Evolutionary conservation across 495 filamentous ascomycete genomes (phyloP).

Genomic region (Melanomma pulvis-pyrius): DNA sequence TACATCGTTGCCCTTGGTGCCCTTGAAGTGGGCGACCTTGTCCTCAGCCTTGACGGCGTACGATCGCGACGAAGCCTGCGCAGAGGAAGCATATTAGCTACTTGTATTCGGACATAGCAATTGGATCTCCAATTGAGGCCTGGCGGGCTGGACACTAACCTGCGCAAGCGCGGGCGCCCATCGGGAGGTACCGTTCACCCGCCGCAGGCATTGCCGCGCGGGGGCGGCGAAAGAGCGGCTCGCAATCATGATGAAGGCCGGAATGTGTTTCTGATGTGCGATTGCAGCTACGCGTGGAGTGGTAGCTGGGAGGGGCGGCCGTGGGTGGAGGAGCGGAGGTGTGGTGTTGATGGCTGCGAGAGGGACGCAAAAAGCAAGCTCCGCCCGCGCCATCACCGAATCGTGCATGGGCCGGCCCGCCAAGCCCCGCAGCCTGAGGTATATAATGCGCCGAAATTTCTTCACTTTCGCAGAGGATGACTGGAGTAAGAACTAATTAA

Average conservation of each 20-base stretch:
- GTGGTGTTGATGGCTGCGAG: not conserved
- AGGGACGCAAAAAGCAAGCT: constrained; percentile 6
- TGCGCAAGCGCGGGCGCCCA: constrained; percentile 55
- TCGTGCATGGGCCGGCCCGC: constrained; percentile 3
- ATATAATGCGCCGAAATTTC: constrained; percentile 6
- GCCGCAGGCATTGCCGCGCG: constrained; percentile 61
- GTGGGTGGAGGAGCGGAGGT: constrained; percentile 18
- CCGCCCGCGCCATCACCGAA: constrained; percentile 11
- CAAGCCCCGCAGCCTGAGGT: not conserved
- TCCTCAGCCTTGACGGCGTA: constrained; percentile 62
- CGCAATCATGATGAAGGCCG: constrained; percentile 60
- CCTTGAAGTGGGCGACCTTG: constrained; percentile 89
- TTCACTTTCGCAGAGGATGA: not conserved
- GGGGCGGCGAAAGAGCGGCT: constrained; percentile 58
- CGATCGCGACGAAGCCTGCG: constrained; percentile 42
- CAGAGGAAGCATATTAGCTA: constrained; percentile 39
- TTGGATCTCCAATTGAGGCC: not conserved
- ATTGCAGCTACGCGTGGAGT: constrained; percentile 28
- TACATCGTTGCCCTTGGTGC: constrained; percentile 86
- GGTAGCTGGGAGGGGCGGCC: constrained; percentile 2
- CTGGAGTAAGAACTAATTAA: not conserved
- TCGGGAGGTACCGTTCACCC: constrained; percentile 52
- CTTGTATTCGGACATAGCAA: not conserved
- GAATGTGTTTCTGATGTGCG: not conserved
- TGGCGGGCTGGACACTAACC: constrained; percentile 47